Conservation (phyloP, 805 yeast genomes). For the Candida ortonii region DNA sequence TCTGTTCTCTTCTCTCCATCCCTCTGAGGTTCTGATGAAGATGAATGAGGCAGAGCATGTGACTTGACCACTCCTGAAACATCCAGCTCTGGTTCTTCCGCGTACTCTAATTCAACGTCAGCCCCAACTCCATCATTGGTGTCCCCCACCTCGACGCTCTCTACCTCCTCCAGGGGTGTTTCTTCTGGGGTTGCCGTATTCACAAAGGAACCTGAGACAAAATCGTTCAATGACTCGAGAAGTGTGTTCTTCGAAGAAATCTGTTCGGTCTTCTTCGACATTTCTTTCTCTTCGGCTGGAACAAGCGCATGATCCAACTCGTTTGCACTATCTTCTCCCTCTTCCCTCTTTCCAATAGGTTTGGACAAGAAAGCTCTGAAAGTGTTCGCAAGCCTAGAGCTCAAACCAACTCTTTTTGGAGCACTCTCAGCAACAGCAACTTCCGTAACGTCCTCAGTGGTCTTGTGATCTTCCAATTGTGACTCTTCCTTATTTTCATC, state of each 20-base stretch:
- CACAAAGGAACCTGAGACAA: conserved; percentile 15
- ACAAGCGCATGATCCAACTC: not conserved
- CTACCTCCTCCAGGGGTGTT: conserved; percentile 2
- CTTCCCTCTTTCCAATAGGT: not conserved
- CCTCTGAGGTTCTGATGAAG: not conserved
- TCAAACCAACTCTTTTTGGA: too few relatives aligned
- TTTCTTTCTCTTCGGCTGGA: not conserved
- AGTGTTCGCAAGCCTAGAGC: too few relatives aligned
- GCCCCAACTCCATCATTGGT: conserved; percentile 5
- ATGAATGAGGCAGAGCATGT: too few relatives aligned
- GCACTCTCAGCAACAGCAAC: not conserved
- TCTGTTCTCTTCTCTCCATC: conserved; percentile 5
- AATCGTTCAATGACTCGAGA: conserved; percentile 5
- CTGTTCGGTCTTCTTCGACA: not conserved
- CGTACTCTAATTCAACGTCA: conserved; percentile 3
- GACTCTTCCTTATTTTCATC: not conserved
- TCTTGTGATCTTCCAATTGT: not conserved
- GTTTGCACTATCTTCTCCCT: not conserved
- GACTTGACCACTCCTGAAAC: too few relatives aligned
- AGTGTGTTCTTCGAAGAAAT: conserved; percentile 1
- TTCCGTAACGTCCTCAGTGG: not conserved
- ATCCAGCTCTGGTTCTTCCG: conserved; percentile 3
- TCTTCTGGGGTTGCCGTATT: conserved; percentile 10
- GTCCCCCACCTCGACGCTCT: conserved; percentile 2
- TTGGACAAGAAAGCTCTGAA: not conserved